Evolutionary conservation across 2,329 filamentous ascomycete genomes (phyloP).

Genomic region (Neonectria ditissima): DNA sequence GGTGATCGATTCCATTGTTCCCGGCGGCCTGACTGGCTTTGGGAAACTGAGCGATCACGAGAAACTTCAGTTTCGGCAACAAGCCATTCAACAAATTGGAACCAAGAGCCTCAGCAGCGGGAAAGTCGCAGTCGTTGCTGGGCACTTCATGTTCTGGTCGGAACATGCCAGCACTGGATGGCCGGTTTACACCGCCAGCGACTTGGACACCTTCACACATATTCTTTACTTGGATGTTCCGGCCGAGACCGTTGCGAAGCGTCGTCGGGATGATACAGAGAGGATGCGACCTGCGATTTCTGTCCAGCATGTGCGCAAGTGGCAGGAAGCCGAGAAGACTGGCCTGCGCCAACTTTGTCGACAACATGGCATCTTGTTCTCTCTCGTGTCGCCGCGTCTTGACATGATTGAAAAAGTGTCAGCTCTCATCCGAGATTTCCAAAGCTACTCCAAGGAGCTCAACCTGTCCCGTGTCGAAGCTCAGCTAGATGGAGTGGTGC

Average conservation of each 20-base stretch:
- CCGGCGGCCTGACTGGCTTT: slow-evolving; percentile 63
- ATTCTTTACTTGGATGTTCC: slow-evolving; percentile 67
- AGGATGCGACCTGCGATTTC: slow-evolving; percentile 51
- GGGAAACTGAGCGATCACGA: slow-evolving; percentile 49
- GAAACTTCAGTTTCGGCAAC: slow-evolving; percentile 54
- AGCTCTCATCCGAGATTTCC: slow-evolving; percentile 28
- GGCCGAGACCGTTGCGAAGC: slow-evolving; percentile 51
- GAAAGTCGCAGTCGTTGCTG: slow-evolving; percentile 61
- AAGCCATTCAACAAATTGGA: slow-evolving; percentile 60
- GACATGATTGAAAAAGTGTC: slow-evolving; percentile 5
- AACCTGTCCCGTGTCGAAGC: background rate
- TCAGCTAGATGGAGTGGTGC: background rate
- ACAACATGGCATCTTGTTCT: slow-evolving; percentile 61
- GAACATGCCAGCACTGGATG: slow-evolving; percentile 49
- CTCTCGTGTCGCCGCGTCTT: slow-evolving; percentile 46
- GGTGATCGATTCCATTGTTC: slow-evolving; percentile 55
- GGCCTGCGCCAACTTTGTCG: slow-evolving; percentile 58
- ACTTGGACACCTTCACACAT: slow-evolving; percentile 64
- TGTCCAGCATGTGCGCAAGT: slow-evolving; percentile 55
- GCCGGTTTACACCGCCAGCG: slow-evolving; percentile 57
- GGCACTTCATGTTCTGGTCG: slow-evolving; percentile 67
- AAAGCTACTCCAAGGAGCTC: slow-evolving; percentile 37
- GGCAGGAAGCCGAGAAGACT: slow-evolving; percentile 60
- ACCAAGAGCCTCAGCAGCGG: slow-evolving; percentile 49
- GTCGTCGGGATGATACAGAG: slow-evolving; percentile 51